phyloP scores from a whole-genome alignment of 176 grass and related monocot species.

The Avena insularis region DNA sequence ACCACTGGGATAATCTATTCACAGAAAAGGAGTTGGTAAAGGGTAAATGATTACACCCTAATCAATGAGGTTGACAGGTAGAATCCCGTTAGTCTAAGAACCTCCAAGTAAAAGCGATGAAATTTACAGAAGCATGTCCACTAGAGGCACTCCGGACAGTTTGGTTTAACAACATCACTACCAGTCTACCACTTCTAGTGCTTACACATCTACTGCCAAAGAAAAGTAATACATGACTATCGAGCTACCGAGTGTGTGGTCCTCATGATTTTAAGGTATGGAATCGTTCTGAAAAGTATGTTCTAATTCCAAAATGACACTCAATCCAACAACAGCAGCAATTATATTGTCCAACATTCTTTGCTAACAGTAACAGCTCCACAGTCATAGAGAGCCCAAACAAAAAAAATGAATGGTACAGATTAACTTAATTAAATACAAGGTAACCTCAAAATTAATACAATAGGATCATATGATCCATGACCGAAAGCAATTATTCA shows the following conservation, averaged over 20 bases:
- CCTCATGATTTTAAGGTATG: neutral
- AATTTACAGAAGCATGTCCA: neutral
- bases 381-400: neutral
- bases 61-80: constrained; percentile 12
- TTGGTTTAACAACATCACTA: constrained; percentile 17
- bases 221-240: neutral
- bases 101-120: neutral
- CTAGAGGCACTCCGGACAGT: neutral
- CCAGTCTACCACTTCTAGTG: constrained; percentile 2
- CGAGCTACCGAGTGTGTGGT: neutral
- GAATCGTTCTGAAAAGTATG: neutral
- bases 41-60: neutral
- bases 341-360: neutral
- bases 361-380: neutral
- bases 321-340: neutral
- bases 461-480: neutral
- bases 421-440: neutral
- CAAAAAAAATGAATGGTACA: neutral
- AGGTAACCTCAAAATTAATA: neutral
- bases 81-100: constrained; percentile 6
- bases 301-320: neutral
- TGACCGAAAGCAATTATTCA: neutral
- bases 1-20: neutral
- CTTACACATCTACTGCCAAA: neutral
- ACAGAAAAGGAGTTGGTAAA: neutral